Evolutionary conservation across 2,329 filamentous ascomycete genomes (phyloP).

Genomic region (Mollisiaceae sp.): DNA sequence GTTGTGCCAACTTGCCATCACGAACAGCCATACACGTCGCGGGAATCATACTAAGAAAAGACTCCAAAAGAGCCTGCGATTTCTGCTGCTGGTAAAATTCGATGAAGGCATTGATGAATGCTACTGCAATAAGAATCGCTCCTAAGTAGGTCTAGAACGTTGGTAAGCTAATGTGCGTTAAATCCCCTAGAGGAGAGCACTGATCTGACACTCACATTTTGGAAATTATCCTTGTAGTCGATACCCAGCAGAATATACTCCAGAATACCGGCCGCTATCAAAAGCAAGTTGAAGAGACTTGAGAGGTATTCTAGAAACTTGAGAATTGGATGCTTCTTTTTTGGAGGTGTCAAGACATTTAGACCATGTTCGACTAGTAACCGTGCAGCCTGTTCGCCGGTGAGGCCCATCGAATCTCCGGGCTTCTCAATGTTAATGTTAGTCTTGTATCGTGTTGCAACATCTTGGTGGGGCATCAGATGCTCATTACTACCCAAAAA

Average conservation of each 20-base stretch:
- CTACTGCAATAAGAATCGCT: slow-evolving; percentile 27
- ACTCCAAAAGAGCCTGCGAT: slow-evolving; percentile 44
- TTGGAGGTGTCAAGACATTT: slow-evolving; percentile 28
- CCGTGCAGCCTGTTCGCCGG: slow-evolving; percentile 17
- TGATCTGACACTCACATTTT: not conserved
- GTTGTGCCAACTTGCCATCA: slow-evolving; percentile 48
- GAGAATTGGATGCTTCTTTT: slow-evolving; percentile 24
- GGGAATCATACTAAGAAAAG: slow-evolving; percentile 52
- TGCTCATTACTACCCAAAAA: too few relatives aligned
- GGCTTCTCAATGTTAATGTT: slow-evolving; percentile 24
- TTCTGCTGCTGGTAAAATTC: slow-evolving; percentile 30
- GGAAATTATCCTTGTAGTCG: slow-evolving; percentile 26
- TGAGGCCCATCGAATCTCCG: slow-evolving; percentile 24
- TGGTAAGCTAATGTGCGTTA: slow-evolving; percentile 5
- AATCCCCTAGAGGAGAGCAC: not conserved
- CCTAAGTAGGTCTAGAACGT: slow-evolving; percentile 27
- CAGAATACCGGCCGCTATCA: slow-evolving; percentile 25
- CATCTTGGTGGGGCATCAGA: slow-evolving; percentile 24
- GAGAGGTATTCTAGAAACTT: slow-evolving; percentile 23
- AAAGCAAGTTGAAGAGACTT: slow-evolving; percentile 27
- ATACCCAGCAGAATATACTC: slow-evolving; percentile 30
- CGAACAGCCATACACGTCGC: slow-evolving; percentile 51
- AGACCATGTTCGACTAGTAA: slow-evolving; percentile 24
- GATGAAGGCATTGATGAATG: slow-evolving; percentile 29
- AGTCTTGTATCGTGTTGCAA: slow-evolving; percentile 26